phyloP scores from a whole-genome alignment of 2,329 filamentous ascomycete genomes.

The Penicillium janthinellum region DNA sequence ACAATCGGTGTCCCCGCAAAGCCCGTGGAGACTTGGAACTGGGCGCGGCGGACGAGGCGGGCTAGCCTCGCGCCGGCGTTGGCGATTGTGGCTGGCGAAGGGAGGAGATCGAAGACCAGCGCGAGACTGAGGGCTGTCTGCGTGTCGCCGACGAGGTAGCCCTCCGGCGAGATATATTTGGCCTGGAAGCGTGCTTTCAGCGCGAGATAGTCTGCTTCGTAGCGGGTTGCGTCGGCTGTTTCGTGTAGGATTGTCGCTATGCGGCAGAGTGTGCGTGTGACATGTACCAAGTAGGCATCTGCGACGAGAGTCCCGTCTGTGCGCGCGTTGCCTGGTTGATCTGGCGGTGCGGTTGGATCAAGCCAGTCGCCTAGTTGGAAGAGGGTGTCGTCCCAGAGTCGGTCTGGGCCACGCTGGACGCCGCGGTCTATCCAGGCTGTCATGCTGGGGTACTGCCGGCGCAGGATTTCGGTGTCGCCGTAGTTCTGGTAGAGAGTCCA shows the following conservation, averaged over 20 bases:
- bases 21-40: constrained; percentile 39
- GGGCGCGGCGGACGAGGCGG: constrained; percentile 23
- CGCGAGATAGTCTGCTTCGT: constrained; percentile 16
- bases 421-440: constrained; percentile 41
- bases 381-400: constrained; percentile 38
- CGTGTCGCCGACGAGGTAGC: constrained; percentile 34
- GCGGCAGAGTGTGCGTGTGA: constrained; percentile 32
- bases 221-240: constrained; percentile 23
- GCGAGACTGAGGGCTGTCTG: constrained; percentile 35
- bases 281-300: constrained; percentile 43
- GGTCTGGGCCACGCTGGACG: constrained; percentile 33
- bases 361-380: constrained; percentile 48
- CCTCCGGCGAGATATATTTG: constrained; percentile 33
- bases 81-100: constrained; percentile 16
- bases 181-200: constrained; percentile 32
- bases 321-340: constrained; percentile 35
- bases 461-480: constrained; percentile 40
- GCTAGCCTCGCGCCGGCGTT: constrained; percentile 1
- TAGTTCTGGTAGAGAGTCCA: constrained; percentile 39
- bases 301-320: constrained; percentile 42
- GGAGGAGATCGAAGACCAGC: constrained; percentile 30
- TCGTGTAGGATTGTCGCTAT: constrained; percentile 31
- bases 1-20: constrained; percentile 40
- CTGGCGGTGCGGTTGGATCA: constrained; percentile 42
- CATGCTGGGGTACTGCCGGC: constrained; percentile 40